phyloP scores from a whole-genome alignment of 2,329 filamentous ascomycete species.

The Aspergillus sp. region DNA sequence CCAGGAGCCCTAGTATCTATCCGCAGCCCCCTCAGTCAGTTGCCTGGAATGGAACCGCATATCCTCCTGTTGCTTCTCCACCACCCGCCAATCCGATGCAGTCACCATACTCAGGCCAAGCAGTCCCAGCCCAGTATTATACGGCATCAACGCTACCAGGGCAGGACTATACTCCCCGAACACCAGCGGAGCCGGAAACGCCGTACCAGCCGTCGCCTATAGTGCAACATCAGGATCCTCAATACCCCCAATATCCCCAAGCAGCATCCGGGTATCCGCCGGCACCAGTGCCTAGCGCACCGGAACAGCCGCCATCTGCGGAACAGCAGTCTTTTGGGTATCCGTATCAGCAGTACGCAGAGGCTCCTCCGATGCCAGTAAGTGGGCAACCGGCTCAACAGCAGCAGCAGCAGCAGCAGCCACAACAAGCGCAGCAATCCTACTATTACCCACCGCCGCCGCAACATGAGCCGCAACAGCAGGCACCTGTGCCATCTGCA shows the following conservation, averaged over 20 bases:
- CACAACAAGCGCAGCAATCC: conserved; percentile 7
- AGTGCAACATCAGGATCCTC: conserved; percentile 14
- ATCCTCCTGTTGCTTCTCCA: conserved; percentile 15
- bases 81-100: conserved; percentile 10
- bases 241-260: conserved; percentile 9
- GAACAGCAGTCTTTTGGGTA: conserved; percentile 14
- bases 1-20: conserved; percentile 17
- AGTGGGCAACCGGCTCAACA: conserved; percentile 8
- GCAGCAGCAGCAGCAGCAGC: conserved; percentile 9
- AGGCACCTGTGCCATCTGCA: conserved; percentile 4
- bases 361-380: conserved; percentile 9
- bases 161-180: conserved; percentile 12
- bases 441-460: conserved; percentile 11
- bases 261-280: conserved; percentile 9
- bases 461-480: conserved; percentile 6
- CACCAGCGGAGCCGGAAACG: conserved; percentile 8
- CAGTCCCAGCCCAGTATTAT: conserved; percentile 14
- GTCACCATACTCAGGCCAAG: conserved; percentile 10
- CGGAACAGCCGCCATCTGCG: conserved; percentile 10
- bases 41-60: conserved; percentile 16
- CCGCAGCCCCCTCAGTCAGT: conserved; percentile 10
- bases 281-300: conserved; percentile 6
- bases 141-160: conserved; percentile 8
- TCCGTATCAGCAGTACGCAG: conserved; percentile 8
- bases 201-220: conserved; percentile 17